These are phyloP conservation scores for Myxozyma neotropica DNA, from an alignment of 805 yeast genomes.

Conservation along the genomic window DNA sequence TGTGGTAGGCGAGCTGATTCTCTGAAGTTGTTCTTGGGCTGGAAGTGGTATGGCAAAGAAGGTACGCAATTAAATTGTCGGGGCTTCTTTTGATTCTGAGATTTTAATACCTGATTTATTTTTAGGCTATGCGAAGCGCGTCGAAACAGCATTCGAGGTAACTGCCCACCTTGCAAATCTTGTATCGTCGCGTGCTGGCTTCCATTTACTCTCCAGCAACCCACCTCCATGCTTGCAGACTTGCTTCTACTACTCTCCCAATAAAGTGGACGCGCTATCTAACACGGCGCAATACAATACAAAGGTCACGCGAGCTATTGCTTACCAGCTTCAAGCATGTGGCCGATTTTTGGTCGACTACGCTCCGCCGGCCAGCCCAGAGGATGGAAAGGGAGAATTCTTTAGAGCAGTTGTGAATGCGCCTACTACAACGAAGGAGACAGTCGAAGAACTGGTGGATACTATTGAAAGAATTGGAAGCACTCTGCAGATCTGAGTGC, in stretches of 20 bases:
- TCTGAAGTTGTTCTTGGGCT: constrained; percentile 72
- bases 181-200: constrained; percentile 48
- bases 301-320: constrained; percentile 60
- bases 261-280: constrained; percentile 41
- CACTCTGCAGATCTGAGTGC: neutral
- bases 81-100: neutral
- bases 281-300: constrained; percentile 47
- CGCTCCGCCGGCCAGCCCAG: constrained; percentile 54
- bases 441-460: constrained; percentile 51
- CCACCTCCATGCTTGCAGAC: constrained; percentile 82
- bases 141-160: constrained; percentile 72
- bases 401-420: constrained; percentile 83
- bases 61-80: constrained; percentile 14
- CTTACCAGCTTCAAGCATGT: constrained; percentile 56
- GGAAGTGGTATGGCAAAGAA: constrained; percentile 72
- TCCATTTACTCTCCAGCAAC: constrained; percentile 56
- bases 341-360: constrained; percentile 78
- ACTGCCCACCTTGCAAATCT: constrained; percentile 61
- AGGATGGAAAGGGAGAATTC: constrained; percentile 63
- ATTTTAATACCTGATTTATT: neutral
- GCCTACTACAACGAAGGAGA: constrained; percentile 54
- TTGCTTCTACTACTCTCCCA: constrained; percentile 71
- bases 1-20: constrained; percentile 88
- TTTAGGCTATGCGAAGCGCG: constrained; percentile 63
- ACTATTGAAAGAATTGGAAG: constrained; percentile 47